These are phyloP conservation scores for Rhizophora apiculata DNA, from an alignment of 345 rosid genomes.

Conservation along the genomic window DNA sequence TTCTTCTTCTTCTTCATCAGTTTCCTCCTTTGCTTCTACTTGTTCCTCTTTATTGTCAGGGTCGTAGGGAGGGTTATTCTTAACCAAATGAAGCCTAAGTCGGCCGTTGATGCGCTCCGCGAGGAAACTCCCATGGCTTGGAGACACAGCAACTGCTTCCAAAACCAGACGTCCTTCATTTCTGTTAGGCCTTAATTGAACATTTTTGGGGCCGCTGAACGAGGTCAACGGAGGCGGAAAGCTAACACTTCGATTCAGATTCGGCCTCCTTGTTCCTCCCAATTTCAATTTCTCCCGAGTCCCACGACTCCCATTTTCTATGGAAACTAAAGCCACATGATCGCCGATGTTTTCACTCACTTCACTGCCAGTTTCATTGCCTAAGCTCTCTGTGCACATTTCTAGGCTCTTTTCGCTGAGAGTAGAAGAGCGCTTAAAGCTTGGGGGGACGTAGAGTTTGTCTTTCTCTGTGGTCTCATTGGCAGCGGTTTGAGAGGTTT, in stretches of 20 bases:
- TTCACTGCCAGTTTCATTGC: slow-evolving; percentile 25
- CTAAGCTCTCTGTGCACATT: slow-evolving; percentile 30
- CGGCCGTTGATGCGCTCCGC: slow-evolving; percentile 27
- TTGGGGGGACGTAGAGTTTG: slow-evolving; percentile 11
- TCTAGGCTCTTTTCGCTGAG: slow-evolving; percentile 19
- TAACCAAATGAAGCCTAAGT: slow-evolving; percentile 21
- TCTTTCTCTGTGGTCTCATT: background rate
- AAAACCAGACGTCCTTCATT: slow-evolving; percentile 23
- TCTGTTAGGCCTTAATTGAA: slow-evolving; percentile 22
- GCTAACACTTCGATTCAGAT: slow-evolving; percentile 5
- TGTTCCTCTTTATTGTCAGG: background rate
- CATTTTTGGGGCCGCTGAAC: slow-evolving; percentile 6
- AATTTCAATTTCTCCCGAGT: background rate
- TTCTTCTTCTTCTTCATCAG: background rate
- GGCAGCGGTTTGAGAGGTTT: background rate
- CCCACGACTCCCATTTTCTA: background rate
- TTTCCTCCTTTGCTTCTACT: background rate
- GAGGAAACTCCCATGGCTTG: slow-evolving; percentile 6
- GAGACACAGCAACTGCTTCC: slow-evolving; percentile 19
- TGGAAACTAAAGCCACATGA: slow-evolving; percentile 1
- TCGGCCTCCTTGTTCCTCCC: slow-evolving; percentile 3
- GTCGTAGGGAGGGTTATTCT: background rate
- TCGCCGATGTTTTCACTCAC: slow-evolving; percentile 7
- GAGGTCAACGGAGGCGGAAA: slow-evolving; percentile 30
- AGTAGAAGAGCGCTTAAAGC: slow-evolving; percentile 6